A percentile compares a stretch with the other conserved stretches of the same genome.
phyloP scores from a whole-genome alignment of 31 red algal genomes.

The Odonthalia washingtoniensis region DNA sequence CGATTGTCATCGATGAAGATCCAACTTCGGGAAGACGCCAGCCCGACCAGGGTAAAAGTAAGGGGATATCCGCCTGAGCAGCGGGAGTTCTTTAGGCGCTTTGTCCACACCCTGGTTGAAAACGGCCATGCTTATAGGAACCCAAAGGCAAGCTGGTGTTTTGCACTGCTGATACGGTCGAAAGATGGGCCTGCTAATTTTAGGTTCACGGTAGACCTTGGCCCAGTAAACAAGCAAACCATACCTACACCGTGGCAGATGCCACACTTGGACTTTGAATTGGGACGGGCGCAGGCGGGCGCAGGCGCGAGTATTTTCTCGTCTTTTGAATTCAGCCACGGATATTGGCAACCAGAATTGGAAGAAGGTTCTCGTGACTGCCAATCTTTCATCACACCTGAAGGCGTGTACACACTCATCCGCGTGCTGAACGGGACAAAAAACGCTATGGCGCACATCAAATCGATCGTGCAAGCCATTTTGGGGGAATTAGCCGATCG shows the following conservation, averaged over 20 bases:
- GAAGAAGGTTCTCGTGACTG: slow-evolving; percentile 1
- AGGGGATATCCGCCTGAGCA: too few relatives aligned
- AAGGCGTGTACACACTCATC: slow-evolving; percentile 18
- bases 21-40: too few relatives aligned
- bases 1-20: too few relatives aligned
- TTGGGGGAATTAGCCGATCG: background rate
- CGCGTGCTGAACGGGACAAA: slow-evolving; percentile 30
- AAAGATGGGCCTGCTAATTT: background rate
- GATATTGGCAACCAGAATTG: slow-evolving; percentile 41
- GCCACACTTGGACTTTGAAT: slow-evolving; percentile 27
- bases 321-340: slow-evolving; percentile 51
- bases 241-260: slow-evolving; percentile 11
- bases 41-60: too few relatives aligned
- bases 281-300: background rate
- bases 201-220: background rate
- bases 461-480: background rate
- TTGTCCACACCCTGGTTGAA: too few relatives aligned
- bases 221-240: slow-evolving; percentile 18
- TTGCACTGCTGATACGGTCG: background rate
- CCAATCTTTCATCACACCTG: slow-evolving; percentile 33
- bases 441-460: slow-evolving; percentile 17
- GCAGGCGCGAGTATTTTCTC: slow-evolving; percentile 11
- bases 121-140: too few relatives aligned
- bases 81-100: too few relatives aligned
- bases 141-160: background rate